Conservation (phyloP, 1,284 basidiomycete species). For the Ustilago crameri region DNA sequence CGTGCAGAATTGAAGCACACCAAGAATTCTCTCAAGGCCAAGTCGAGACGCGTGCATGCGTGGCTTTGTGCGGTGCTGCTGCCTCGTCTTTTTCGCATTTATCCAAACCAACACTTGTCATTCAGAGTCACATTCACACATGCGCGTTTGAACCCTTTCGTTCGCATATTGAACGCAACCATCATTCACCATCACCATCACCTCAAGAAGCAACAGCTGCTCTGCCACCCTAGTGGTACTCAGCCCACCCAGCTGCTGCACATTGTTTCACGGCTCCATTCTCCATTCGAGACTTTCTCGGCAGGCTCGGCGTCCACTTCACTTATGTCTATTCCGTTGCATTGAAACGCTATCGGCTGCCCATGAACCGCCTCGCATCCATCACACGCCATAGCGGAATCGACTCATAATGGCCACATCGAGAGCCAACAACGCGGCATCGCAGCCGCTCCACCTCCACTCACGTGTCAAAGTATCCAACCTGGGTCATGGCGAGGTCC, state of each 20-base stretch:
- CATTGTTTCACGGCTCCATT: too few species aligned
- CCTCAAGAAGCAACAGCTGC: not conserved
- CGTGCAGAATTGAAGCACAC: not conserved
- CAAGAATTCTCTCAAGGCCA: not conserved
- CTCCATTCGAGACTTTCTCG: too few species aligned
- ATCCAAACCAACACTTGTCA: conserved; percentile 35
- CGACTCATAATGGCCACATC: conserved; percentile 19
- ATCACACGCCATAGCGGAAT: not conserved
- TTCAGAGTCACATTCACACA: conserved; percentile 3
- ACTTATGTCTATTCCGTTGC: too few species aligned
- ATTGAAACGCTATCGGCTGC: too few species aligned
- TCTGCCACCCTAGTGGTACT: not conserved
- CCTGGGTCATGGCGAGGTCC: conserved; percentile 81
- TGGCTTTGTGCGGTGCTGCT: conserved; percentile 11
- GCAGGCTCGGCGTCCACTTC: too few species aligned
- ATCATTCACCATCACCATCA: not conserved
- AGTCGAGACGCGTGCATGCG: conserved; percentile 20
- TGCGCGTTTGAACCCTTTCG: conserved; percentile 3
- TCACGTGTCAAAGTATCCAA: conserved; percentile 57
- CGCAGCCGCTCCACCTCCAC: conserved; percentile 55
- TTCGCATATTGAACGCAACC: not conserved
- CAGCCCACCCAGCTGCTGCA: not conserved
- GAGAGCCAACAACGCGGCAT: conserved; percentile 16
- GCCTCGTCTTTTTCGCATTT: conserved; percentile 7
- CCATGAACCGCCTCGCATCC: not conserved